Percentiles rank a stretch among this genome's conserved stretches.
Conservation (phyloP, 306 rosid species). For the Dalbergia cultrata region DNA sequence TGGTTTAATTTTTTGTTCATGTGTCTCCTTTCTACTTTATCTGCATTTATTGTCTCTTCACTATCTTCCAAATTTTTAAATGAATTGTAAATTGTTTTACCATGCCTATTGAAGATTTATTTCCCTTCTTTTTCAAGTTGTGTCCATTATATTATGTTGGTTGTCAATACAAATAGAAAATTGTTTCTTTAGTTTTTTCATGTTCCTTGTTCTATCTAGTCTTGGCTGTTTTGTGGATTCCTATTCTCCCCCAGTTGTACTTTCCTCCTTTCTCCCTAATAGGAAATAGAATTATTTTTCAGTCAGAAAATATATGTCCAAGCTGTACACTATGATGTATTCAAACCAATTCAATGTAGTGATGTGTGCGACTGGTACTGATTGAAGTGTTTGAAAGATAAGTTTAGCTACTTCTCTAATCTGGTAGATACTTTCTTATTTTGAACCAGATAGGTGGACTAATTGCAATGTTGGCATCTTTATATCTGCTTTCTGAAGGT, state of each 20-base stretch:
- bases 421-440: constrained; percentile 47
- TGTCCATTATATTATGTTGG: constrained; percentile 1
- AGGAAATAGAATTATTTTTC: neutral
- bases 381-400: constrained; percentile 30
- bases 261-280: constrained; percentile 24
- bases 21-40: constrained; percentile 31
- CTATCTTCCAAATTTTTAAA: constrained; percentile 8
- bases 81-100: constrained; percentile 33
- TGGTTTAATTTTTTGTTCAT: neutral
- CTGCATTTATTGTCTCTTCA: neutral
- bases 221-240: constrained; percentile 27
- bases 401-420: constrained; percentile 43
- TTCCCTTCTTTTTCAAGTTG: constrained; percentile 23
- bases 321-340: constrained; percentile 17
- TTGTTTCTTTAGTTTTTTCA: constrained; percentile 26
- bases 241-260: neutral
- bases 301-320: neutral
- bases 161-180: constrained; percentile 23
- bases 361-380: constrained; percentile 16
- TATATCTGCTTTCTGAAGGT: constrained; percentile 90
- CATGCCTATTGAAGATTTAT: constrained; percentile 1
- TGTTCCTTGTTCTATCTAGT: constrained; percentile 18
- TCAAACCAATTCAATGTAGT: neutral
- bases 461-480: constrained; percentile 90
- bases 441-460: constrained; percentile 88